Evolutionary conservation across 1,284 basidiomycete species (phyloP).

Genomic region (Malassezia globosa): DNA sequence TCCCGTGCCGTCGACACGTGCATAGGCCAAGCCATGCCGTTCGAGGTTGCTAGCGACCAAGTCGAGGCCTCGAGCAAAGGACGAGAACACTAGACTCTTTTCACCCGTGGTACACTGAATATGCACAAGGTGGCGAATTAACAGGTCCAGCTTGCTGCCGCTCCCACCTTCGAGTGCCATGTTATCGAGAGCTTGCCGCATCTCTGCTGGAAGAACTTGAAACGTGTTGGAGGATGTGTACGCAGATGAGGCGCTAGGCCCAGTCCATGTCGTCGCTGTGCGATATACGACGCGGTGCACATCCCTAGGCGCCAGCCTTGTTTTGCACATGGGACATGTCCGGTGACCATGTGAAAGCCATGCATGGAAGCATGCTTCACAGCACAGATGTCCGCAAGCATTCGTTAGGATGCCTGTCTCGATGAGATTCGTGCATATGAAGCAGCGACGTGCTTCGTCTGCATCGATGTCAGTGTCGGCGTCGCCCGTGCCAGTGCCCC

Average conservation of each 20-base stretch:
- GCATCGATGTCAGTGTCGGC: slow-evolving; percentile 19
- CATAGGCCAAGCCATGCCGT: slow-evolving; percentile 27
- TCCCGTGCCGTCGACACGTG: slow-evolving; percentile 24
- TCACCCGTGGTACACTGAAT: slow-evolving; percentile 22
- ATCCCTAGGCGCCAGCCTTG: slow-evolving; percentile 26
- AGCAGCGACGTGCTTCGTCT: slow-evolving; percentile 25
- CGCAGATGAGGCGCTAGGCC: background rate
- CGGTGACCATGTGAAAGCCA: slow-evolving; percentile 29
- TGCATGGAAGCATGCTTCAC: slow-evolving; percentile 38
- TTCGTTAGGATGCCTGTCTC: slow-evolving; percentile 33
- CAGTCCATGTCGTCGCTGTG: background rate
- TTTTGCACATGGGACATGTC: slow-evolving; percentile 37
- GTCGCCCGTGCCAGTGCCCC: no score
- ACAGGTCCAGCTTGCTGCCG: slow-evolving; percentile 40
- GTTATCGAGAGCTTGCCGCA: slow-evolving; percentile 18
- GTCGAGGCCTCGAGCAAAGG: slow-evolving; percentile 38
- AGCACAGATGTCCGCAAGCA: slow-evolving; percentile 37
- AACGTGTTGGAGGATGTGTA: no score
- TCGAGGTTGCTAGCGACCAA: slow-evolving; percentile 33
- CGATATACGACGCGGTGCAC: slow-evolving; percentile 36
- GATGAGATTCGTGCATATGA: slow-evolving; percentile 38
- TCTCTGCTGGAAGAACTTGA: slow-evolving; percentile 20
- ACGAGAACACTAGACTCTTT: slow-evolving; percentile 40
- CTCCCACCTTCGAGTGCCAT: slow-evolving; percentile 23
- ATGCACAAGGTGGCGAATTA: slow-evolving; percentile 30